Percentiles rank a stretch among this genome's conserved stretches.
Evolutionary conservation across 2,329 filamentous ascomycete genomes (phyloP).

Genomic region (Neopestalotiopsis sp.): DNA sequence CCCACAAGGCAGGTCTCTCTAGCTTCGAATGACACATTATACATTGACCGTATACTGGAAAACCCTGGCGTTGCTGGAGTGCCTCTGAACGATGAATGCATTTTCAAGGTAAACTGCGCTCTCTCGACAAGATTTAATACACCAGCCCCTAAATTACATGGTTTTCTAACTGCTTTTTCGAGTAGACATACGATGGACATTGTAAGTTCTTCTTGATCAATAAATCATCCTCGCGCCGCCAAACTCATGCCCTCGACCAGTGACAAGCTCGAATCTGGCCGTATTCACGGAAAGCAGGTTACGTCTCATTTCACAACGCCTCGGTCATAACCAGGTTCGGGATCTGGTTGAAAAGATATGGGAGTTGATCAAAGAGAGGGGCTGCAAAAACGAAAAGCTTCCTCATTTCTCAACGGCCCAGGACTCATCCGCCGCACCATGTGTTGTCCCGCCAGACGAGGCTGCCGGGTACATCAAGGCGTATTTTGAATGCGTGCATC

Average conservation of each 20-base stretch:
- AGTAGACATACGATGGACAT: slow-evolving; percentile 4
- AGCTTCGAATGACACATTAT: slow-evolving; percentile 2
- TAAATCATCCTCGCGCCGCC: background rate
- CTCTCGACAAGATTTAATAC: no score
- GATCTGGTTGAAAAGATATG: slow-evolving; percentile 14
- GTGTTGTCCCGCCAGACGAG: background rate
- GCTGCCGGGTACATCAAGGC: slow-evolving; percentile 10
- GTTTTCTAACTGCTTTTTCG: background rate
- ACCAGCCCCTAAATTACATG: background rate
- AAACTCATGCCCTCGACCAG: background rate
- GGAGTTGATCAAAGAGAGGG: background rate
- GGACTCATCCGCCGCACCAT: background rate
- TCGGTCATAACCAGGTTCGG: slow-evolving; percentile 12
- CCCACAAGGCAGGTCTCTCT: background rate
- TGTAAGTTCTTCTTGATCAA: background rate
- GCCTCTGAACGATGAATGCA: slow-evolving; percentile 7
- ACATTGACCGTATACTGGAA: slow-evolving; percentile 16
- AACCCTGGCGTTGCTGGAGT: slow-evolving; percentile 13
- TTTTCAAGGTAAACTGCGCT: slow-evolving; percentile 8
- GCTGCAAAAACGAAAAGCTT: background rate
- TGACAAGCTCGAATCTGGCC: slow-evolving; percentile 13
- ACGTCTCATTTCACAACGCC: slow-evolving; percentile 17
- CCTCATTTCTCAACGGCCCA: background rate
- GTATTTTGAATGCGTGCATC: slow-evolving; percentile 13
- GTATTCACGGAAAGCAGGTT: slow-evolving; percentile 16